Evolutionary conservation across 116 monocot genomes (phyloP).

Genomic region (Phalaenopsis hybrid): DNA sequence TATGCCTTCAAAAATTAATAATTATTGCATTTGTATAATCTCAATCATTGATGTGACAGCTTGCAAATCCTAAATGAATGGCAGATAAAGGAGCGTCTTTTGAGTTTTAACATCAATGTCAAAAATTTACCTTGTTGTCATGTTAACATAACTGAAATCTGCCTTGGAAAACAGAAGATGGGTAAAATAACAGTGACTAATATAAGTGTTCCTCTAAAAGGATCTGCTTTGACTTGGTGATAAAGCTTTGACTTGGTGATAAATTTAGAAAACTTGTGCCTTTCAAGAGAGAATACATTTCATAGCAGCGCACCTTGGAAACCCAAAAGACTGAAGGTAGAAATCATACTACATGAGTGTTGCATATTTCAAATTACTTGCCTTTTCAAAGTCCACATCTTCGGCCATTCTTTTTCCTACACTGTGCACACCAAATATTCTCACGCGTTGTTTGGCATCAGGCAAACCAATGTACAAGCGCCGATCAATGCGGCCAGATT

Average conservation of each 20-base stretch:
- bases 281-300: not conserved
- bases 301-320: not conserved
- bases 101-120: too few relatives aligned
- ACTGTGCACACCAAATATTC: conserved; percentile 77
- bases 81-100: too few relatives aligned
- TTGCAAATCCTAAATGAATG: too few relatives aligned
- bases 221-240: not conserved
- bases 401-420: conserved; percentile 57
- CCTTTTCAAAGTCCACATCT: conserved; percentile 74
- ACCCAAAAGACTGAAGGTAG: not conserved
- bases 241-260: not conserved
- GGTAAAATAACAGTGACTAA: not conserved
- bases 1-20: too few relatives aligned
- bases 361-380: conserved; percentile 7
- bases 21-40: too few relatives aligned
- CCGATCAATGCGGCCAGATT: conserved; percentile 72
- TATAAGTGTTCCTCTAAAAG: not conserved
- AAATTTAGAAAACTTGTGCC: not conserved
- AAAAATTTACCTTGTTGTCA: too few relatives aligned
- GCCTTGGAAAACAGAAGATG: too few relatives aligned
- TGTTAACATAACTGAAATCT: too few relatives aligned
- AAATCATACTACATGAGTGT: not conserved
- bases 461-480: conserved; percentile 72
- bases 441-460: conserved; percentile 62
- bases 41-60: too few relatives aligned